Base-by-base conservation (phyloP, 208 protist genomes). In the Trypanosoma brucei region DNA sequence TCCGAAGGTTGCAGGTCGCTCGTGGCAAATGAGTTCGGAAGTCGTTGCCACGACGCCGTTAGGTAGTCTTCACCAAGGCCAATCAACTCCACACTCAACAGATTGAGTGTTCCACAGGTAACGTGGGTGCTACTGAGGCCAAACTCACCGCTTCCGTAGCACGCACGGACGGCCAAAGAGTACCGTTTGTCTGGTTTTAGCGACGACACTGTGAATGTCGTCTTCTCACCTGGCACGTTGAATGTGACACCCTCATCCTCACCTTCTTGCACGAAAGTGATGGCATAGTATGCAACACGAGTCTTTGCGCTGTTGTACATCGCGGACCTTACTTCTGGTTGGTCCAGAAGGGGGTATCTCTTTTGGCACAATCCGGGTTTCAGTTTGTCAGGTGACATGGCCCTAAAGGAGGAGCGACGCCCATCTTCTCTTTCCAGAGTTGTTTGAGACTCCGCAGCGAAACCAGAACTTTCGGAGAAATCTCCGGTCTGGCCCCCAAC, bases 41-140 rank as follows among this genome's bases (percentile, higher is more conserved):
- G 70, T 11, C 89, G 76, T 71, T 92, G 78, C 89, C 89, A 95
- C 30, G 62, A 56, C 1, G 79, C 75, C 31, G 77, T 67, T n/a
- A 95, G 66, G 68, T 86, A 93, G 71, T 93, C 84, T 65, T 95
- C 90, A 62, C 90, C 90, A 35, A 84, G 62, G 49, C 84, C 73
- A 51, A 62, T 62, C 8, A 90, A 22, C 50, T 91, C 83, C 30
- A 91, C 65, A 8, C 68, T 60, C n/a, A 93, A 65, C 33, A 89
- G 51, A 68, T 91, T 91, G 54, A 86, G 75, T 51, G 90, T 95
- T 35, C 86, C 83, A 33, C 75, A 87, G 22, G 50, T 62, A 35
- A 93, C 75, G 1, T 58, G 9, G 5, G 77, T 59, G 64, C 83
- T 88, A 71, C 70, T 88, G 40, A 73, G 72, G 39, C 90, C 86